Base-by-base conservation (phyloP, 106 monocot species). In the Platanthera guangdongensis region DNA sequence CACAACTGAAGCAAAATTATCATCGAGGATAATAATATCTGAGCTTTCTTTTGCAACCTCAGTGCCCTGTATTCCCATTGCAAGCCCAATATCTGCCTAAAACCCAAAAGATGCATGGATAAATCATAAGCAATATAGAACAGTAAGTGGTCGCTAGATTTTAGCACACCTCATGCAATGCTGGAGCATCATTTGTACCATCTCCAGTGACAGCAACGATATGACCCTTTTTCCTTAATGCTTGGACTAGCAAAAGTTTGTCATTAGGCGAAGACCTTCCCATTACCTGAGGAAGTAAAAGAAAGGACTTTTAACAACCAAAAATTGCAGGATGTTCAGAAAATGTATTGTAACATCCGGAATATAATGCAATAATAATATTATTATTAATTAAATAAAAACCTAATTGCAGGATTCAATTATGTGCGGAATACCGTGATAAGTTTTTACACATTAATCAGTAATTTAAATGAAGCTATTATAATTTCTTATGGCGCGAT, bases 191-290 rank as follows among this genome's bases (percentile, higher is more conserved):
- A 80, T 95, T 95, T 10, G 95, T 95, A 71, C 95, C 95, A 81
- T 95, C 95, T 55, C 95, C 95, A 57, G 95, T 95, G 28, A 95
- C 95, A 79, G 95, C 95, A 76, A 92, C 95, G 50, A 95, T 84
- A 71, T 95, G 86, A 48, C 87, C 86, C 75, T 47, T 81, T 57
- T 49, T 87, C 68, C 74, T 92, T 68, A 95, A 68, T 49, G 89
- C 82, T 86, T 87, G 87, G 11, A 95, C 95, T 74, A 95, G 84
- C 11, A 95, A 78, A 49, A 95, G 89, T 68, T 95, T 95, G 81
- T 95, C 95, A 82, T 86, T 89, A 5, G 95, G 95, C 4, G 95
- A 95, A 39, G 95, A 95, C 76, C 95, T 85, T 48, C 89, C 95
- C 91, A 95, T 95, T 46, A 95, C 95, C 93, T 94, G 47, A 67